Base-by-base conservation (phyloP, 2,329 filamentous ascomycete genomes). In the Beauveria medogensis region DNA sequence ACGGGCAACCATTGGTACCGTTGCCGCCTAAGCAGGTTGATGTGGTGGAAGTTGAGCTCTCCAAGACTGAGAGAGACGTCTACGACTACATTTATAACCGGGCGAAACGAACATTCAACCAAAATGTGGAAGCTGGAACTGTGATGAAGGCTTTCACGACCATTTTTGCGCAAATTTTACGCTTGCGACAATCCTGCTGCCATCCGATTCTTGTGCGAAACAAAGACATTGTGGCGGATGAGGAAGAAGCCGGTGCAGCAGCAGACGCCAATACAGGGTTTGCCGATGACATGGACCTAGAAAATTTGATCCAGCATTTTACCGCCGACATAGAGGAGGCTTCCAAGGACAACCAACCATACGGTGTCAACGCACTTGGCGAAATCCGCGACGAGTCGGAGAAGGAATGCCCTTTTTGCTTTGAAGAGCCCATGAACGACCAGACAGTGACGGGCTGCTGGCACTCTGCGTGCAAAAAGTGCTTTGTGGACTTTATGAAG, bases 391-490 rank as follows among this genome's bases (percentile, higher is more conserved):
- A 90, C 59, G 93, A 97, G 69, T 87, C 90, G 0, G 85, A 88
- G 62, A 89, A 89, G 63, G 94, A 99, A 75, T 99, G 94, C 68
- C 93, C 94, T 0, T 90, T 99, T 57, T 99, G 94, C 74, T 86
- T 90, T 4, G 93, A 97, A 72, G 94, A 97, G 72, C 92, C 92
- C 3, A 97, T 97, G 92, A 84, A 91, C 46, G 89, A 97, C 59
- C 93, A 96, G 70, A 89, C 90, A 0, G 94, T 99, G 1, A 97
- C 94, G 0, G 91, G 91, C 0, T 99, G 94, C 74, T 99, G 94
- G 92, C 94, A 99, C 73, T 96, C 91, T 40, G 92, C 94, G 1
- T 99, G 94, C 77, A 96, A 94, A 74, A 88, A 90, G 64, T 99
- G 94, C 68, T 77, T 97, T n/a, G 77, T 95, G 2, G 87, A 91